These are phyloP conservation scores for Zopfia rhizophila DNA, from an alignment of 2,329 filamentous ascomycete genomes.

Conservation along the genomic window DNA sequence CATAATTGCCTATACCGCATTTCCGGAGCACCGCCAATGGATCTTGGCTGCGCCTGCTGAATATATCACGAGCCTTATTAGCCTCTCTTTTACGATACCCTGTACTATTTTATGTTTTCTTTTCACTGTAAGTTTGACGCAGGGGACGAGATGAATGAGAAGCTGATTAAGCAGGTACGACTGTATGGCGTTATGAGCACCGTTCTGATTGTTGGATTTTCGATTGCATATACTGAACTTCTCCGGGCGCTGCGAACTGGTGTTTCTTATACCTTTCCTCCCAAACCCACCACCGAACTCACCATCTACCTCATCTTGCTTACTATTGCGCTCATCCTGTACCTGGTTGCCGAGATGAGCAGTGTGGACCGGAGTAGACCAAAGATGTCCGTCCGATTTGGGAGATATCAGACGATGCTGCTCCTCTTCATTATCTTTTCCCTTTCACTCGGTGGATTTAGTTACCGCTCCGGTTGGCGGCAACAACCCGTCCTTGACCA, in stretches of 20 bases:
- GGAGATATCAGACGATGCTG: conserved; percentile 41
- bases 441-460: conserved; percentile 37
- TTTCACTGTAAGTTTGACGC: conserved; percentile 44
- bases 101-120: conserved; percentile 49
- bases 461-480: conserved; percentile 54
- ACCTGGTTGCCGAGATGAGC: conserved; percentile 41
- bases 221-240: conserved; percentile 46
- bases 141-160: no score
- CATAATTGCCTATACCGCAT: conserved; percentile 38
- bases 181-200: conserved; percentile 47
- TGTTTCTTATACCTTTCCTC: conserved; percentile 46
- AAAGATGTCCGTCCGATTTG: conserved; percentile 42
- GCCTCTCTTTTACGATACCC: conserved; percentile 51
- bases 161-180: conserved; percentile 40
- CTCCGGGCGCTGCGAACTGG: conserved; percentile 43
- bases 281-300: conserved; percentile 44
- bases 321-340: conserved; percentile 43
- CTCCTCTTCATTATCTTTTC: conserved; percentile 53
- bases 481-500: conserved; percentile 58
- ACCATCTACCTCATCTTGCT: conserved; percentile 41
- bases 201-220: conserved; percentile 44
- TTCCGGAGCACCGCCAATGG: conserved; percentile 49
- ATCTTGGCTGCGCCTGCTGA: conserved; percentile 44
- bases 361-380: conserved; percentile 38
- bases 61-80: conserved; percentile 45